phyloP scores from a whole-genome alignment of 2,329 filamentous ascomycete genomes.

The Endocalyx cinctus region DNA sequence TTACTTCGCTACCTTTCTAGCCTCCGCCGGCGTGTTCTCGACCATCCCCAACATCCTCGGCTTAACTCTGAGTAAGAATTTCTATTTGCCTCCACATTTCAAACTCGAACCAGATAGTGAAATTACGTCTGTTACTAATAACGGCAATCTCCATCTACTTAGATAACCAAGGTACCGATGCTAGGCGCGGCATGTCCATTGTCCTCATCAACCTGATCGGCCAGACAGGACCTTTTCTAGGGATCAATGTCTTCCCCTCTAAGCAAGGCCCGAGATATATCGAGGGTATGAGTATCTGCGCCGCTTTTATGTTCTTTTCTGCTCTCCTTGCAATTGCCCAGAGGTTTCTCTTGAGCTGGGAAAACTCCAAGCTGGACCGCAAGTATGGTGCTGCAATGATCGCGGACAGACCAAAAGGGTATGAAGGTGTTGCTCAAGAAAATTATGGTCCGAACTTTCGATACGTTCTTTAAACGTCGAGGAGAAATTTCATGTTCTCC shows the following conservation, averaged over 20 bases:
- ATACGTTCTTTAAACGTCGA: no score
- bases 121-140: no score
- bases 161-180: conserved; percentile 71
- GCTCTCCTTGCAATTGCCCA: conserved; percentile 50
- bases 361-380: conserved; percentile 43
- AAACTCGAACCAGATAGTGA: no score
- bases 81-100: no score
- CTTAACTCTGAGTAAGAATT: conserved; percentile 86
- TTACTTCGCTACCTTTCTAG: conserved; percentile 75
- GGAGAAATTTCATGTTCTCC: no score
- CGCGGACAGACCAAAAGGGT: no score
- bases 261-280: conserved; percentile 58
- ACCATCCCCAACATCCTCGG: conserved; percentile 81
- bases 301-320: conserved; percentile 58
- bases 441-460: no score
- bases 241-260: conserved; percentile 60
- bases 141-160: no score
- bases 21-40: conserved; percentile 75
- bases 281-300: conserved; percentile 58
- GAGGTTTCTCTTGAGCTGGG: conserved; percentile 46
- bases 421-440: no score
- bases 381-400: no score
- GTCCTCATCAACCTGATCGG: conserved; percentile 78
- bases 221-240: conserved; percentile 72
- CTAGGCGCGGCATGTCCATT: conserved; percentile 69